phyloP scores from a whole-genome alignment of 2,329 filamentous ascomycete species.

The Ramularia endophylla region DNA sequence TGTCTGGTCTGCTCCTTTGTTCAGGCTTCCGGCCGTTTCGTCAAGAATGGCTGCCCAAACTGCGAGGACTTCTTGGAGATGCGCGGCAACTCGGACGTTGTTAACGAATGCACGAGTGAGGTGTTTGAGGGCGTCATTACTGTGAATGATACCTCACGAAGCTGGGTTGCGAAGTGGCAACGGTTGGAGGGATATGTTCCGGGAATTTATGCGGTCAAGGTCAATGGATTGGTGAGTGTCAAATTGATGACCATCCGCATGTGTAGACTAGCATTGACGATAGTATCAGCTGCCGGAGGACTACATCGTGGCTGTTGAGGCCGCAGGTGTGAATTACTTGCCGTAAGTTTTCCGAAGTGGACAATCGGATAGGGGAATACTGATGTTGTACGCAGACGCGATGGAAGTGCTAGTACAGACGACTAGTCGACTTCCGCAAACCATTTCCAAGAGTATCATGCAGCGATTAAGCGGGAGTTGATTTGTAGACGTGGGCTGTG shows the following conservation, averaged over 20 bases:
- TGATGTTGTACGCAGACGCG: slow-evolving; percentile 13
- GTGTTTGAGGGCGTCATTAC: slow-evolving; percentile 92
- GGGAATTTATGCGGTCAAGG: slow-evolving; percentile 92
- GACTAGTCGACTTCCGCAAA: slow-evolving; percentile 7
- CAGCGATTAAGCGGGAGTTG: too few relatives aligned
- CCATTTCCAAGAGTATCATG: too few relatives aligned
- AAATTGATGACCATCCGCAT: too few relatives aligned
- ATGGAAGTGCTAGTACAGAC: slow-evolving; percentile 16
- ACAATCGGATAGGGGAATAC: not conserved
- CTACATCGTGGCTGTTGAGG: slow-evolving; percentile 50
- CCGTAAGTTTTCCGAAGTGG: slow-evolving; percentile 38
- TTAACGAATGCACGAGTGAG: slow-evolving; percentile 89
- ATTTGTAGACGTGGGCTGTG: too few relatives aligned
- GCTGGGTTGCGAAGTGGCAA: slow-evolving; percentile 98
- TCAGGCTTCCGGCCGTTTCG: slow-evolving; percentile 75
- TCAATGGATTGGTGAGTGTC: slow-evolving; percentile 64
- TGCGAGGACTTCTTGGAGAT: slow-evolving; percentile 91
- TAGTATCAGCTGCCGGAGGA: slow-evolving; percentile 54
- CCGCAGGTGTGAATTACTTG: slow-evolving; percentile 56
- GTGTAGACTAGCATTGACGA: too few relatives aligned
- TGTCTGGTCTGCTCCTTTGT: slow-evolving; percentile 99
- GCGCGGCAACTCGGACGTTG: slow-evolving; percentile 63
- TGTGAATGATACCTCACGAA: slow-evolving; percentile 71
- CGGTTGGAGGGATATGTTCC: slow-evolving; percentile 80
- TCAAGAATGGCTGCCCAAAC: slow-evolving; percentile 85